A percentile compares a stretch with the other conserved stretches of the same genome.
phyloP scores from a whole-genome alignment of 495 filamentous ascomycete genomes.

The Penicillium psychrofluorescens region DNA sequence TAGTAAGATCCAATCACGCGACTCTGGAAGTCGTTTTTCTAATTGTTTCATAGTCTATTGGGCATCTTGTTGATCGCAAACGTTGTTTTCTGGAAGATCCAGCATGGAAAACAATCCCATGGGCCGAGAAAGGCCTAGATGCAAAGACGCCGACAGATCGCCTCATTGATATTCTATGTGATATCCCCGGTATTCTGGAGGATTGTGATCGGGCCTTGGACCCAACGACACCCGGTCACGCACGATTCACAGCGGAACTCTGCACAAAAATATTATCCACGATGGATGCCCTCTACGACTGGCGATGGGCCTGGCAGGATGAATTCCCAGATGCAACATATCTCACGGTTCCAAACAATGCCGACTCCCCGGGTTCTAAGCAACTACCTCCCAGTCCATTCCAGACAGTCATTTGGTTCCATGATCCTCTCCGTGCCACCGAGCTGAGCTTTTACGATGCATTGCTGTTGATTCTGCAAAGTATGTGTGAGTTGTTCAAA shows the following conservation, averaged over 20 bases:
- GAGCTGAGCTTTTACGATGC: constrained; percentile 11
- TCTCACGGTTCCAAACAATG: neutral
- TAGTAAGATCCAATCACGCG: constrained; percentile 1
- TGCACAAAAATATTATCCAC: neutral
- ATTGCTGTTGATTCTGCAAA: constrained; percentile 4
- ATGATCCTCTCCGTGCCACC: constrained; percentile 3
- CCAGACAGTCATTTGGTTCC: constrained; percentile 10
- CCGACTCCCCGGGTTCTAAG: neutral
- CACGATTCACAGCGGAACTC: neutral
- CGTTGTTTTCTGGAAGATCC: constrained; percentile 11
- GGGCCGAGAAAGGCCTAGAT: constrained; percentile 3
- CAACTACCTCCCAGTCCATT: constrained; percentile 9
- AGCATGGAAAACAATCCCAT: constrained; percentile 14
- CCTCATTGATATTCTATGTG: constrained; percentile 7
- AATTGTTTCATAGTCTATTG: neutral
- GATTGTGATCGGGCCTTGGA: constrained; percentile 1
- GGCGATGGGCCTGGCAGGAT: constrained; percentile 12
- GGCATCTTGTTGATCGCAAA: constrained; percentile 13
- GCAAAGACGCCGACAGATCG: constrained; percentile 3
- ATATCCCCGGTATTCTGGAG: constrained; percentile 10
- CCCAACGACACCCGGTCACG: neutral
- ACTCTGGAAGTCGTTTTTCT: neutral
- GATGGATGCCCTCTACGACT: constrained; percentile 6
- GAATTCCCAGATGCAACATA: constrained; percentile 6
- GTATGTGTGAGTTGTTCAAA: constrained; percentile 1